Conservation (phyloP, 768 basidiomycete genomes). For the Sporobolomyces pararoseus region DNA sequence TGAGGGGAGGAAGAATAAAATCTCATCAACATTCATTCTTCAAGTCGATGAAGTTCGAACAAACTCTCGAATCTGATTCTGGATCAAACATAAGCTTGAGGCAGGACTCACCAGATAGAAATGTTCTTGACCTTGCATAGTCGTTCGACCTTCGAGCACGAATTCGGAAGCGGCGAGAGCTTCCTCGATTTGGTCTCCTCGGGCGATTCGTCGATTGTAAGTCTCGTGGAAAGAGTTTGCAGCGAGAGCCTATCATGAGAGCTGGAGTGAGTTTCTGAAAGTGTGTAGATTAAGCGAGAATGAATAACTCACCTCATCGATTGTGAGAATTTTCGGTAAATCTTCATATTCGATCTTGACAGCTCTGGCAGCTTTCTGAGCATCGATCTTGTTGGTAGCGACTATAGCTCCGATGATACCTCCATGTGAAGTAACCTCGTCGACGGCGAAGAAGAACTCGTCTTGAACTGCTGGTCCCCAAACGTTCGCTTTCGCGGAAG, state of each 20-base stretch:
- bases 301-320: slow-evolving; percentile 40
- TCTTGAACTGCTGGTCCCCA: slow-evolving; percentile 36
- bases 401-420: slow-evolving; percentile 43
- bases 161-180: slow-evolving; percentile 38
- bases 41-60: no score
- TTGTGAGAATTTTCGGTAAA: slow-evolving; percentile 42
- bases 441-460: slow-evolving; percentile 43
- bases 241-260: slow-evolving; percentile 26
- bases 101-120: slow-evolving; percentile 38
- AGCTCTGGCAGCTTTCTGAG: slow-evolving; percentile 41
- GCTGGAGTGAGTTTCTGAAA: no score
- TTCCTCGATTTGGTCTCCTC: slow-evolving; percentile 37
- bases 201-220: slow-evolving; percentile 33
- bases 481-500: slow-evolving; percentile 39
- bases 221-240: slow-evolving; percentile 35
- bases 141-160: slow-evolving; percentile 34
- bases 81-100: no score
- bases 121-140: slow-evolving; percentile 39
- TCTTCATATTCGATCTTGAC: slow-evolving; percentile 45
- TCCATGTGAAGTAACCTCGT: slow-evolving; percentile 40
- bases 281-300: no score
- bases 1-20: no score
- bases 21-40: no score
- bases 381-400: slow-evolving; percentile 42
- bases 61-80: no score